Evolutionary conservation across 2,329 filamentous ascomycete genomes (phyloP).

Genomic region (Westerdykella aurantiaca): DNA sequence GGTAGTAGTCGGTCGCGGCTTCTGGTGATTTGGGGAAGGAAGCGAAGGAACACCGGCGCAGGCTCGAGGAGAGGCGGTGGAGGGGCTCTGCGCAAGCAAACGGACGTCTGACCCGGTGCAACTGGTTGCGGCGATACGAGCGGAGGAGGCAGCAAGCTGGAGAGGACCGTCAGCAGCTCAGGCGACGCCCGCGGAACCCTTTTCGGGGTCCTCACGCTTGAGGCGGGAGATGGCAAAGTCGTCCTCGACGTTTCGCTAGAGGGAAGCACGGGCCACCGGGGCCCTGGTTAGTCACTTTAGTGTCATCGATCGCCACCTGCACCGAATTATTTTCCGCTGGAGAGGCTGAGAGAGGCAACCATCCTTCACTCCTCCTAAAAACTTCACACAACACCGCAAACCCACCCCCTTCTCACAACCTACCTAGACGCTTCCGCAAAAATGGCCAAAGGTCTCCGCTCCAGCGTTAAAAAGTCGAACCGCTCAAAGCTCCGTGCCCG

Average conservation of each 20-base stretch:
- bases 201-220: too few relatives aligned
- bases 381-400: conserved; percentile 4
- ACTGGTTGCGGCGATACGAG: too few relatives aligned
- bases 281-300: too few relatives aligned
- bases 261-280: background rate
- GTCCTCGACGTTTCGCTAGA: conserved; percentile 3
- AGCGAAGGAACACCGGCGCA: too few relatives aligned
- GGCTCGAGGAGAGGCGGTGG: too few relatives aligned
- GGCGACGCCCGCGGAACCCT: too few relatives aligned
- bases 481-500: conserved; percentile 71
- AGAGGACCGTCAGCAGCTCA: background rate
- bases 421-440: conserved; percentile 17
- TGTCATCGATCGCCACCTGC: too few relatives aligned
- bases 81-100: too few relatives aligned
- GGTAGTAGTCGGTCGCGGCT: too few relatives aligned
- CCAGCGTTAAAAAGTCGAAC: conserved; percentile 76
- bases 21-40: too few relatives aligned
- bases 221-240: conserved; percentile 13
- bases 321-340: too few relatives aligned
- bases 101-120: too few relatives aligned
- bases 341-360: background rate
- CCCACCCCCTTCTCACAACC: conserved; percentile 8
- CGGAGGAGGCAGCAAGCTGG: background rate
- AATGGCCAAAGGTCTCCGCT: conserved; percentile 85
- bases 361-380: conserved; percentile 3